Evolutionary conservation across 495 filamentous ascomycete genomes (phyloP).

Genomic region (Halenospora varia): DNA sequence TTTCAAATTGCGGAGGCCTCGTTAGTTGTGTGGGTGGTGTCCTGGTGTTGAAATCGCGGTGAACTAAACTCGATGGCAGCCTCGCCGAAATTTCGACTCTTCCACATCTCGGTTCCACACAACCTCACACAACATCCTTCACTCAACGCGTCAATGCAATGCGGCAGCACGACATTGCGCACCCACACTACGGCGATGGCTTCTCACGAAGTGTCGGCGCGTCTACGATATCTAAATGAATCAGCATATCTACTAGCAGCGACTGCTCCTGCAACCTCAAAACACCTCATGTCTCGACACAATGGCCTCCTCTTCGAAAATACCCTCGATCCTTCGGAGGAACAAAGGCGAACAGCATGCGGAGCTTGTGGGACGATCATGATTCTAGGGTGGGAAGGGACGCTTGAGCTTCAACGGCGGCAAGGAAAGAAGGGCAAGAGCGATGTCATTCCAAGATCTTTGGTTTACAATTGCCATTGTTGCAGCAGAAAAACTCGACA

Average conservation of each 20-base stretch:
- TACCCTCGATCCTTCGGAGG: conserved; percentile 36
- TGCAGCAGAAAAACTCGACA: conserved; percentile 39
- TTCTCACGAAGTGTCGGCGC: conserved; percentile 22
- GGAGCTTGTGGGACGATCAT: conserved; percentile 49
- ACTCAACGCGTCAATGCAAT: conserved; percentile 6
- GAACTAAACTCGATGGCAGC: not conserved
- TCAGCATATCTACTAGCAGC: conserved; percentile 45
- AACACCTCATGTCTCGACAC: conserved; percentile 43
- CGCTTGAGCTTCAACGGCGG: conserved; percentile 27
- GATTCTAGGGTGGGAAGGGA: conserved; percentile 34
- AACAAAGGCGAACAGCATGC: conserved; percentile 43
- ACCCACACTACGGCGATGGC: conserved; percentile 6
- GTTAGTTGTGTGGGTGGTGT: not conserved
- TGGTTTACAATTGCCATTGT: conserved; percentile 38
- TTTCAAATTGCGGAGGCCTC: too few relatives aligned
- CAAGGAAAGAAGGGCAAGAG: conserved; percentile 1
- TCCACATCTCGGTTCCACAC: not conserved
- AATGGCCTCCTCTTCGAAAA: conserved; percentile 39
- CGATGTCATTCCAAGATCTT: conserved; percentile 5
- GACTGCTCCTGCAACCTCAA: conserved; percentile 42
- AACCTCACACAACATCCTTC: not conserved
- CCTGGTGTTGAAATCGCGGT: not conserved
- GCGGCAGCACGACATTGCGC: not conserved
- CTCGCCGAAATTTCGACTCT: not conserved
- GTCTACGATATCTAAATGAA: conserved; percentile 36